Evolutionary conservation across 352 stramenopile genomes (phyloP).

Genomic region (Globisporangium okanoganense): DNA sequence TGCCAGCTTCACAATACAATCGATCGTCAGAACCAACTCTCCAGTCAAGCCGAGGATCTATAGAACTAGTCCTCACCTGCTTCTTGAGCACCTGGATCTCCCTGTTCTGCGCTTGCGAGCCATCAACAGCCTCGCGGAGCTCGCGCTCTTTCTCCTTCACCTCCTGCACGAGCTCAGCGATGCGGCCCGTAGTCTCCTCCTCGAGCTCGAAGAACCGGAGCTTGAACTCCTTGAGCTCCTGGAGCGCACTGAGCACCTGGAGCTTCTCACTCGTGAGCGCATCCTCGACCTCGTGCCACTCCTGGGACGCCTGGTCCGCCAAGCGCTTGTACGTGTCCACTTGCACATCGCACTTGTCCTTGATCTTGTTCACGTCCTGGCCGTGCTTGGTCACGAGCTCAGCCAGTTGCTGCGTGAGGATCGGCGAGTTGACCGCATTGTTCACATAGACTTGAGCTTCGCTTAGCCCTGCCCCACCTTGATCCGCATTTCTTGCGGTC

Average conservation of each 20-base stretch:
- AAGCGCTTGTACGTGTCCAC: constrained; percentile 63
- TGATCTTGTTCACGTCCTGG: constrained; percentile 36
- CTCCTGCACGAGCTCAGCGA: constrained; percentile 61
- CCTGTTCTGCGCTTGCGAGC: constrained; percentile 22
- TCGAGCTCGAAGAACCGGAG: constrained; percentile 62
- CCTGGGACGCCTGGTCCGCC: constrained; percentile 48
- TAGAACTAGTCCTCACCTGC: constrained; percentile 21
- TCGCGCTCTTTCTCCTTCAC: constrained; percentile 46
- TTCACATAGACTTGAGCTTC: background rate
- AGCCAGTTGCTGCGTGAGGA: constrained; percentile 25
- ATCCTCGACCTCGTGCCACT: constrained; percentile 73
- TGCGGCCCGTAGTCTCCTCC: constrained; percentile 49
- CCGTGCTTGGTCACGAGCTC: constrained; percentile 39
- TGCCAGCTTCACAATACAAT: constrained; percentile 20
- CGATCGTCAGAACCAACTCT: background rate
- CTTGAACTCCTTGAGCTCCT: constrained; percentile 78
- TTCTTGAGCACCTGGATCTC: constrained; percentile 30
- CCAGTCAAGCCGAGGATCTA: background rate
- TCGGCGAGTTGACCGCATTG: background rate
- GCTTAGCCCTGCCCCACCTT: background rate
- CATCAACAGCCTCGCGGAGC: constrained; percentile 23
- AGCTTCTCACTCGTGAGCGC: constrained; percentile 52
- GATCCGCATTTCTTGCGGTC: constrained; percentile 8
- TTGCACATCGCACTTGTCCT: constrained; percentile 51
- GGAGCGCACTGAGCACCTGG: constrained; percentile 43